phyloP scores from a whole-genome alignment of 2,329 filamentous ascomycete genomes.

The Pezicula rhizophila region DNA sequence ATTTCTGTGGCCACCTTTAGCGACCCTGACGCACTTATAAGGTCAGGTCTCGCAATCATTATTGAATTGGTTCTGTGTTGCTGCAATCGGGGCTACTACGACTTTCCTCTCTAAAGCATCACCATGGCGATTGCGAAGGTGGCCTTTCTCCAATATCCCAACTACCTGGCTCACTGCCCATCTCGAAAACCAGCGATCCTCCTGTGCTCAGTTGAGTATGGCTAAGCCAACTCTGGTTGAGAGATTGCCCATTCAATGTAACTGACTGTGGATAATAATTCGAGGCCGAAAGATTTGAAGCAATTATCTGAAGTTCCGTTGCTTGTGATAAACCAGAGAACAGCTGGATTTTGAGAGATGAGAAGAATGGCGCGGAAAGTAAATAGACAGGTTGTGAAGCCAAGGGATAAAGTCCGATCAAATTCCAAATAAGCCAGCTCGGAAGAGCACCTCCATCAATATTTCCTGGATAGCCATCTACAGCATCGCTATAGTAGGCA shows the following conservation, averaged over 20 bases:
- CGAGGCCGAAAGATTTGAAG: neutral
- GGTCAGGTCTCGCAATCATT: no score
- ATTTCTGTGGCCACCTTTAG: no score
- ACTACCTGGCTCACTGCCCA: neutral
- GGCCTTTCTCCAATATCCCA: neutral
- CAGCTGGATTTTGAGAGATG: neutral
- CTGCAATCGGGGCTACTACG: no score
- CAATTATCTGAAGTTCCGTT: neutral
- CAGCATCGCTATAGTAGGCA: neutral
- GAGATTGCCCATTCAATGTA: neutral
- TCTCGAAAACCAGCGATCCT: neutral
- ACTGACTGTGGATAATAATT: neutral
- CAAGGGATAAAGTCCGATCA: neutral
- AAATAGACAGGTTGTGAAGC: neutral
- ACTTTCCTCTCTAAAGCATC: no score
- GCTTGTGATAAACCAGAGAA: neutral
- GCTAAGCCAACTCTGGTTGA: neutral
- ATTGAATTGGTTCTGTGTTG: no score
- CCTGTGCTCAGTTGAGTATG: neutral
- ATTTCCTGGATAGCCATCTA: neutral
- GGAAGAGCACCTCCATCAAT: neutral
- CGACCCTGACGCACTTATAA: no score
- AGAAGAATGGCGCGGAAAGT: neutral
- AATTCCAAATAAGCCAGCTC: neutral
- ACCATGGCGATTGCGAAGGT: neutral